Conservation (phyloP, 2,329 filamentous ascomycete species). For the Aspergillus piperis region DNA sequence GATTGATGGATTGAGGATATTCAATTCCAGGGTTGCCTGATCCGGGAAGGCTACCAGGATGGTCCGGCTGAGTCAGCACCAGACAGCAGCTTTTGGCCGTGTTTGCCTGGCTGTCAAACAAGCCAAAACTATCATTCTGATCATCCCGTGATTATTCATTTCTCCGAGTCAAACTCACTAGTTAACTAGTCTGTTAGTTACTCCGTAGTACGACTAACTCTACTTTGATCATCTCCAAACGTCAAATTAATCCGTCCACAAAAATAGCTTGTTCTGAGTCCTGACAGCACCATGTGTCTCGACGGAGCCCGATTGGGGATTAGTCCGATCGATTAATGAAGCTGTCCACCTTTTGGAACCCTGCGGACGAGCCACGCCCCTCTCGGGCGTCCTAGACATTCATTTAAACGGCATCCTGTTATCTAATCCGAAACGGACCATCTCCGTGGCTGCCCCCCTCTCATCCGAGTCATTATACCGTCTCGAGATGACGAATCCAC, state of each 20-base stretch:
- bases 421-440: constrained; percentile 10
- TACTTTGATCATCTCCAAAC: background rate
- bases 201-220: background rate
- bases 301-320: background rate
- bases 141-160: too few relatives aligned
- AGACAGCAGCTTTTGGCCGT: background rate
- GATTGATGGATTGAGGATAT: constrained; percentile 4
- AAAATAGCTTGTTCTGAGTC: background rate
- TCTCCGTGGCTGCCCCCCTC: background rate
- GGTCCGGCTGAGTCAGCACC: background rate
- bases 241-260: background rate
- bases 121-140: too few relatives aligned
- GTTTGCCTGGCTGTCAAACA: background rate
- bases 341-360: background rate
- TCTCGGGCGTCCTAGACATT: background rate
- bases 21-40: background rate
- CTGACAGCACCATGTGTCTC: background rate
- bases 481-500: constrained; percentile 7
- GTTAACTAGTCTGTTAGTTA: too few relatives aligned
- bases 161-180: too few relatives aligned
- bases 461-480: background rate
- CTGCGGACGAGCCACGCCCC: background rate
- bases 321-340: background rate
- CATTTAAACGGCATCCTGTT: constrained; percentile 2
- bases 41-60: background rate